phyloP scores from a whole-genome alignment of 1,139 yeast species.

The Spathaspora sp. region DNA sequence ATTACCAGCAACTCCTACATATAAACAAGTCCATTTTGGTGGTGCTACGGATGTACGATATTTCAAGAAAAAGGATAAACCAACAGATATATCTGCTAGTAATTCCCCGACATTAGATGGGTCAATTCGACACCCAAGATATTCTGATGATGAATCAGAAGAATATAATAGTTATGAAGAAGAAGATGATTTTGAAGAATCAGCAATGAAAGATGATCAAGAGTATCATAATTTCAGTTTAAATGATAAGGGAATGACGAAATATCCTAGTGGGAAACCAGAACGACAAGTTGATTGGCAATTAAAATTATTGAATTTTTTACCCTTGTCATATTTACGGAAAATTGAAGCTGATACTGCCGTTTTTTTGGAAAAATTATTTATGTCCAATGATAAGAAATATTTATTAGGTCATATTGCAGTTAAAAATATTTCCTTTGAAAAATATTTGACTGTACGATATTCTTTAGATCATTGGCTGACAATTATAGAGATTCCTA shows the following conservation, averaged over 20 bases:
- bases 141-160: conserved; percentile 12
- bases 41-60: conserved; percentile 63
- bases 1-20: conserved; percentile 72
- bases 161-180: conserved; percentile 8
- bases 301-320: conserved; percentile 49
- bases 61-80: conserved; percentile 69
- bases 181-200: conserved; percentile 11
- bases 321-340: conserved; percentile 34
- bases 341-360: conserved; percentile 39
- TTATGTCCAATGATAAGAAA: conserved; percentile 56
- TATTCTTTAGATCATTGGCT: conserved; percentile 74
- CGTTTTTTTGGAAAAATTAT: conserved; percentile 65
- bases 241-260: conserved; percentile 19
- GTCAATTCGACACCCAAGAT: conserved; percentile 19
- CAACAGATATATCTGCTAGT: conserved; percentile 69
- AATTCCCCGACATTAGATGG: conserved; percentile 52
- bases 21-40: conserved; percentile 80
- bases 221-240: conserved; percentile 15
- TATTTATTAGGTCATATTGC: conserved; percentile 71
- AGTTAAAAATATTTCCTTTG: conserved; percentile 66
- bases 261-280: conserved; percentile 21
- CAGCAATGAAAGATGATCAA: conserved; percentile 15
- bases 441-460: conserved; percentile 61
- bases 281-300: conserved; percentile 42
- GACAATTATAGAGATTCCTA: conserved; percentile 67